A percentile compares a stretch with the other conserved stretches of the same genome.
Conservation (phyloP, 768 basidiomycete species). For the Auricularia sp. region DNA sequence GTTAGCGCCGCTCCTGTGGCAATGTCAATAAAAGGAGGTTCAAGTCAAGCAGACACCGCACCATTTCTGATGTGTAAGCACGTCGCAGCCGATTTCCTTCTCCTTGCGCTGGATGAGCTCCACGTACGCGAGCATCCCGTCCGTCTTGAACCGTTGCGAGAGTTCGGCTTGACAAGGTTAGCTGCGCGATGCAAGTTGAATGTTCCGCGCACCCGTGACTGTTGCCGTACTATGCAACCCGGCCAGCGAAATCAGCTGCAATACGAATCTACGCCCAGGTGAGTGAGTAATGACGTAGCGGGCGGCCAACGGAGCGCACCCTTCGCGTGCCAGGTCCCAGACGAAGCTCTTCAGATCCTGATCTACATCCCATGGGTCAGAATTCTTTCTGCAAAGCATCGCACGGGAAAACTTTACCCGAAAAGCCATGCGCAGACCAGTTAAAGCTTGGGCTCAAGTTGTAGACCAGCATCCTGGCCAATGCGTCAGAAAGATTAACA, state of each 20-base stretch:
- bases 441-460: slow-evolving; percentile 93
- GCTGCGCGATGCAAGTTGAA: neutral
- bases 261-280: slow-evolving; percentile 57
- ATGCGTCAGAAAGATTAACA: slow-evolving; percentile 5
- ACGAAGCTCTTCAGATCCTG: slow-evolving; percentile 73
- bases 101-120: slow-evolving; percentile 81
- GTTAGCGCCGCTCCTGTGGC: slow-evolving; percentile 72
- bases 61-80: slow-evolving; percentile 94
- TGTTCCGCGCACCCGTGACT: slow-evolving; percentile 45
- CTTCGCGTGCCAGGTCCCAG: slow-evolving; percentile 86
- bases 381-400: neutral
- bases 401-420: slow-evolving; percentile 30
- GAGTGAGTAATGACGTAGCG: slow-evolving; percentile 7
- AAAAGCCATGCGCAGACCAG: slow-evolving; percentile 78
- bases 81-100: slow-evolving; percentile 80
- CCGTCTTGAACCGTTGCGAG: slow-evolving; percentile 66
- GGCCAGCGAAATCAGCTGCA: slow-evolving; percentile 82
- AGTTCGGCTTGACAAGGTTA: slow-evolving; percentile 50
- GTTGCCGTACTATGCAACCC: slow-evolving; percentile 83
- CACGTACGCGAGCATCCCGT: slow-evolving; percentile 91
- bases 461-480: slow-evolving; percentile 71
- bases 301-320: slow-evolving; percentile 31
- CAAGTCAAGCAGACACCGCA: slow-evolving; percentile 18
- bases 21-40: slow-evolving; percentile 2
- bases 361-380: slow-evolving; percentile 28